Base-by-base conservation (phyloP, 2,329 filamentous ascomycete genomes). In the Exophiala viscosa region DNA sequence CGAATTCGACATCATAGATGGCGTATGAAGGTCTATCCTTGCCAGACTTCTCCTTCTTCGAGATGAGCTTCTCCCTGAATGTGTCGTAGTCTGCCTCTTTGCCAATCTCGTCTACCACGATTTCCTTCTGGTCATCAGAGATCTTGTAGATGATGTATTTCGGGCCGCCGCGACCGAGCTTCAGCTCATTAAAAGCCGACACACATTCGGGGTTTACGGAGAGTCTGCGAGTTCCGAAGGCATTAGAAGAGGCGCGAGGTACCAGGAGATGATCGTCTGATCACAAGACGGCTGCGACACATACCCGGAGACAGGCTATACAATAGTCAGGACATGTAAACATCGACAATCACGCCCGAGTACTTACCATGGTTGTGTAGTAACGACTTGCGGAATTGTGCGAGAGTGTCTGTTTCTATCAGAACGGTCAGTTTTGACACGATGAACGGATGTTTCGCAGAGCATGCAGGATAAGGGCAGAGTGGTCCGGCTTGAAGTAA, bases 131-230 rank as follows among this genome's bases (percentile, higher is more conserved):
- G 65, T 76, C 68, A 60, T 77, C 74, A 58, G 73, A 65, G 62
- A 77, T 74, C 68, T 77, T 77, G 71, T 71, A 77, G 69, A 77
- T 77, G 62, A 77, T 74, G 68, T 65, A 77, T 67, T 77, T 77
- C 61, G 65, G 67, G 64, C 71, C 69, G 44, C 66, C 65, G 50
- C 67, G 67, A 64, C 69, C 70, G 64, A 74, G 69, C 62, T 74
- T 73, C 56, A 77, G 69, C 20, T 76, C 69, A 55, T 76, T 75
- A 72, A 73, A 76, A 52, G 65, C 62, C 42, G 61, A 67, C 58
- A 76, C 65, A 68, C 74, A 76, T 33, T 77, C 73, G 64, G 74
- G 72, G 49, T 70, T 62, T 55, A 77, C 69, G 42, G 69, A 65
- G 49, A 77, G 73, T 65, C 75, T 77, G 60, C 45, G 39, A 45